phyloP scores from a whole-genome alignment of 805 yeast genomes.

The Barnettozyma californica region DNA sequence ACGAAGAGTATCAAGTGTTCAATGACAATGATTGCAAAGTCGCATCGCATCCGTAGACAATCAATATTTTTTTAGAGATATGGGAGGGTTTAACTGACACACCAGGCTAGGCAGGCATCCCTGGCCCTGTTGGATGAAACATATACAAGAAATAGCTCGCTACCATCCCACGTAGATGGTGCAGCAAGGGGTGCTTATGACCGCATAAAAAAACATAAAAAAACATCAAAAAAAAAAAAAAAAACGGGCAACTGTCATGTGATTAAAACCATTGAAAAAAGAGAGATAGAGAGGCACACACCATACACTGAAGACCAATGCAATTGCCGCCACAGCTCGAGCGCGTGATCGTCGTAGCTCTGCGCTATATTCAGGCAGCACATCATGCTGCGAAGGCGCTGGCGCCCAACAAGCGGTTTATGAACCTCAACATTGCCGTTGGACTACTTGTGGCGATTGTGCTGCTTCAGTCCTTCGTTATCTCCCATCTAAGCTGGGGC shows the following conservation, averaged over 20 bases:
- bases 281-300: not conserved
- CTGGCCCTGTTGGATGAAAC: too few relatives aligned
- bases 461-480: constrained; percentile 13
- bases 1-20: not conserved
- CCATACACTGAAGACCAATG: too few relatives aligned
- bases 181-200: not conserved
- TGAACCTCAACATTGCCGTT: constrained; percentile 17
- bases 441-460: constrained; percentile 11
- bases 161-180: too few relatives aligned
- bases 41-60: too few relatives aligned
- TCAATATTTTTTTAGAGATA: not conserved
- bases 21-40: constrained; percentile 5
- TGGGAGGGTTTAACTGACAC: not conserved
- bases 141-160: too few relatives aligned
- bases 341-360: not conserved
- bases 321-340: not conserved
- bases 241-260: not conserved
- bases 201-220: constrained; percentile 3
- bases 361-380: constrained; percentile 10
- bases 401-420: constrained; percentile 17
- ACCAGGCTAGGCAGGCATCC: too few relatives aligned
- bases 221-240: not conserved
- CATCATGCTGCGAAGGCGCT: constrained; percentile 1
- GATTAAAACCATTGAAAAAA: not conserved
- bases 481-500: not conserved